Base-by-base conservation (phyloP, 164 flowering plant species). In the Protea cynaroides region DNA sequence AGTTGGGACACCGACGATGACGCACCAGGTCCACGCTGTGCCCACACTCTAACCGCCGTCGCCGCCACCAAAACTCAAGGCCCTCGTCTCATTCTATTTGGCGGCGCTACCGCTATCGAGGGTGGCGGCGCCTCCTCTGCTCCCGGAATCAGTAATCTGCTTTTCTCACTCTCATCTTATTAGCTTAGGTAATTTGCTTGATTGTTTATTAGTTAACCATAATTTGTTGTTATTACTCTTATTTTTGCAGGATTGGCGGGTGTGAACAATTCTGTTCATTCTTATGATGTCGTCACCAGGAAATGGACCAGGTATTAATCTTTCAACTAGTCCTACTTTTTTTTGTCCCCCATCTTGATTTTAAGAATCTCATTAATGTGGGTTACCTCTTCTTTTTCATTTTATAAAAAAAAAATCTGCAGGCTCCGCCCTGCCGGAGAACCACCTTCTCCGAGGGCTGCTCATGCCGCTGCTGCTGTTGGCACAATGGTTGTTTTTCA, bases 401-500 rank as follows among this genome's bases (percentile, higher is more conserved):
- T 29, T 29, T 29, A 2, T 29, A 2, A 5, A 29, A 29, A 29
- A 29, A 2, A 29, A 29, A 29, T 65, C 70, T 72, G 66, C 74
- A 94, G 97, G 75, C 64, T 91, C 18, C 73, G 71, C 53, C 94
- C 99, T 0, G 83, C 84, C 0, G 99, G 99, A 11, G 97, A 95
- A n/a, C 97, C 99, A 11, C 99, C 99, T 0, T 95, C 99, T 11
- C 96, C 92, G 25, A 80, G 99, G 80, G 99, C 99, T 40, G 99
- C 99, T 1, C 99, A 95, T 71, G 87, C 97, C 2, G 97, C 97
- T 0, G 89, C 97, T 53, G 88, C 94, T 8, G 97, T 95, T 25
- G 97, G 99, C 2, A 90, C 97, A 15, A 95, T 95, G 97, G 99
- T 95, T 63, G 99, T 92, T 10, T 92, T 95, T 76, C 99, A 95